Percentiles rank a stretch among this genome's conserved stretches.
Evolutionary conservation across 345 rosid species (phyloP).

Genomic region (Excoecaria cochinchinensis): DNA sequence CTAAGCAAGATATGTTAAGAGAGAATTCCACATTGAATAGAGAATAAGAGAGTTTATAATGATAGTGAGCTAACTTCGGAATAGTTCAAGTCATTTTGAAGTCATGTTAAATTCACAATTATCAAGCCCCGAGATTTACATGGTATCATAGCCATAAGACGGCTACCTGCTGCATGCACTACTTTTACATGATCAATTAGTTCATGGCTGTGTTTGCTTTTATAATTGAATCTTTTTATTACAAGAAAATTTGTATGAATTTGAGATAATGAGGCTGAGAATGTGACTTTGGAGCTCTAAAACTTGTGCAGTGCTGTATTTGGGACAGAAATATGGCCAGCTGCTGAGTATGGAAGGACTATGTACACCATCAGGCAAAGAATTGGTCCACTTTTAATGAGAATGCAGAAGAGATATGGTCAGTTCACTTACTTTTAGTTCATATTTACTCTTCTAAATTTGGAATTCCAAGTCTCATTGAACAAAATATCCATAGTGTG

Average conservation of each 20-base stretch:
- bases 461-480: not conserved
- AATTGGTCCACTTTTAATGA: slow-evolving; percentile 88
- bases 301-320: slow-evolving; percentile 90
- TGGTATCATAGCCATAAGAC: too few relatives aligned
- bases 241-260: not conserved
- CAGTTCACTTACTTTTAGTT: not conserved
- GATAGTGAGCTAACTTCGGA: too few relatives aligned
- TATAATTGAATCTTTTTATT: not conserved
- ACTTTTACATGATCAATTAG: not conserved
- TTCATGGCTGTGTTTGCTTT: not conserved
- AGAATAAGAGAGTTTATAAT: too few relatives aligned
- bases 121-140: too few relatives aligned
- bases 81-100: too few relatives aligned
- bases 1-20: too few relatives aligned
- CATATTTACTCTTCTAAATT: slow-evolving; percentile 1
- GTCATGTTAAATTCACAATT: too few relatives aligned
- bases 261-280: slow-evolving; percentile 2
- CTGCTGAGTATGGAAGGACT: slow-evolving; percentile 96
- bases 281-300: slow-evolving; percentile 30
- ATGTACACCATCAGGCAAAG: slow-evolving; percentile 96
- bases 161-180: too few relatives aligned
- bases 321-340: slow-evolving; percentile 98
- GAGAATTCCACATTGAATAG: too few relatives aligned
- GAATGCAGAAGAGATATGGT: slow-evolving; percentile 87
- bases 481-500: not conserved